Evolutionary conservation across 78 protist species (phyloP).

Genomic region (Chrysochromulina tobinii): DNA sequence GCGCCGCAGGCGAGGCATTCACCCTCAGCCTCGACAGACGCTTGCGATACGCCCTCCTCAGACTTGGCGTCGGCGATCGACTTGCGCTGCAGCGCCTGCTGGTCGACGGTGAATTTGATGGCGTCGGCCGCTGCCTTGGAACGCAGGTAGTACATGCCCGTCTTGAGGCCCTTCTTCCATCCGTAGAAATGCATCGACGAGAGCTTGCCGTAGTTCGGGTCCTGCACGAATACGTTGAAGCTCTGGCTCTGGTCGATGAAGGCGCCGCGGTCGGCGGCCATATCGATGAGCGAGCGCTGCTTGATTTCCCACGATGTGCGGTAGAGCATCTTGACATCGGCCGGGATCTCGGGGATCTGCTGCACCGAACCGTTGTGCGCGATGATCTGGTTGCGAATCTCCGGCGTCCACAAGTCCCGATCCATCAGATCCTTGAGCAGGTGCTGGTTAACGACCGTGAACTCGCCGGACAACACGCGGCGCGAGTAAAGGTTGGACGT

Average conservation of each 20-base stretch:
- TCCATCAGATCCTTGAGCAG: conserved; percentile 88
- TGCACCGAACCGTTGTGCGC: conserved; percentile 89
- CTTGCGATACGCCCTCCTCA: background rate
- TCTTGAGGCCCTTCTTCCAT: conserved; percentile 95
- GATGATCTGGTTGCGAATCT: conserved; percentile 78
- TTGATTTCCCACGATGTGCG: conserved; percentile 97
- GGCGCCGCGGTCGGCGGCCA: conserved; percentile 98
- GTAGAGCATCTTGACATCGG: conserved; percentile 82
- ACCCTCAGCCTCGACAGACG: background rate
- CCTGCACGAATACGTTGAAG: conserved; percentile 72
- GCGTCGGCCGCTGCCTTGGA: conserved; percentile 92
- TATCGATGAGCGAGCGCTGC: conserved; percentile 89
- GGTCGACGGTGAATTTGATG: conserved; percentile 95
- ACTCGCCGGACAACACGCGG: conserved; percentile 95
- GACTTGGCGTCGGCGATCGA: background rate
- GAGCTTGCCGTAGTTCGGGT: conserved; percentile 83
- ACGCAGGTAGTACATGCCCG: conserved; percentile 97
- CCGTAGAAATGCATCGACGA: conserved; percentile 98
- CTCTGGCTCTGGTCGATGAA: conserved; percentile 89
- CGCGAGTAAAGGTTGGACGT: conserved; percentile 95
- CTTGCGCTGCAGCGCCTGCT: background rate
- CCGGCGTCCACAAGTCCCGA: conserved; percentile 28
- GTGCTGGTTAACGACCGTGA: conserved; percentile 92
- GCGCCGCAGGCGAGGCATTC: conserved; percentile 1
- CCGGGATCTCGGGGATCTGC: conserved; percentile 80